These are phyloP conservation scores for Stereocaulon alpinum DNA, from an alignment of 495 filamentous ascomycete genomes.

Conservation along the genomic window DNA sequence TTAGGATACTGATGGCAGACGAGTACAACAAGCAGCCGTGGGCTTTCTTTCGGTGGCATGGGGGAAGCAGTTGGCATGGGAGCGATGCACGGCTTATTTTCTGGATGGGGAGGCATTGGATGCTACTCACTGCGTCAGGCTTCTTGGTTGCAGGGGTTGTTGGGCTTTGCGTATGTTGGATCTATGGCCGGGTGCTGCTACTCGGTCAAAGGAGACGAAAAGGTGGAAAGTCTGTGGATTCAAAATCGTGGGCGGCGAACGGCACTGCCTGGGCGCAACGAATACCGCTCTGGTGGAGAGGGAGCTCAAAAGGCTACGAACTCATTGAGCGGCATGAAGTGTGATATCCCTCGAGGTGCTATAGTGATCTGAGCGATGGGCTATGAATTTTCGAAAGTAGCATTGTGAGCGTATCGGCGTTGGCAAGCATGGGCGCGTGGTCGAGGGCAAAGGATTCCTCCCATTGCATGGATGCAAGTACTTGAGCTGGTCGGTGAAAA, in stretches of 20 bases:
- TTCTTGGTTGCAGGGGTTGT: constrained; percentile 50
- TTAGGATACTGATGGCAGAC: constrained; percentile 43
- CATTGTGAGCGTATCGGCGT: too few relatives aligned
- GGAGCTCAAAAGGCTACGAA: constrained; percentile 9
- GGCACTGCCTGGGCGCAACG: constrained; percentile 7
- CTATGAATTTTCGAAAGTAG: too few relatives aligned
- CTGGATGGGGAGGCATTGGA: constrained; percentile 72
- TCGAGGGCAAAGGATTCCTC: not conserved
- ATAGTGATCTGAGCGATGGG: not conserved
- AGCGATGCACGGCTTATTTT: constrained; percentile 67
- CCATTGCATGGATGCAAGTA: not conserved
- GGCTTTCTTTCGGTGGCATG: constrained; percentile 70
- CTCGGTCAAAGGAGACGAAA: constrained; percentile 27
- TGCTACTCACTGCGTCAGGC: constrained; percentile 55
- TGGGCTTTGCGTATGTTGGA: constrained; percentile 47
- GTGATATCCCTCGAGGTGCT: constrained; percentile 7
- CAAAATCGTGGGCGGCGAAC: not conserved
- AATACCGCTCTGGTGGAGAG: constrained; percentile 11
- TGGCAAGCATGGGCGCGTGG: not conserved
- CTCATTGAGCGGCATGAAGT: constrained; percentile 22
- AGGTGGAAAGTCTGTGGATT: constrained; percentile 8
- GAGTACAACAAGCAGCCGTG: constrained; percentile 62
- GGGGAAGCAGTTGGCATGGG: constrained; percentile 68
- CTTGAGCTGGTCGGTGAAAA: too few relatives aligned
- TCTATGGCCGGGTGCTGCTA: constrained; percentile 40